A percentile compares a stretch with the other conserved stretches of the same genome.
phyloP scores from a whole-genome alignment of 2,329 filamentous ascomycete species.

The Aspergillus spinulosporus region DNA sequence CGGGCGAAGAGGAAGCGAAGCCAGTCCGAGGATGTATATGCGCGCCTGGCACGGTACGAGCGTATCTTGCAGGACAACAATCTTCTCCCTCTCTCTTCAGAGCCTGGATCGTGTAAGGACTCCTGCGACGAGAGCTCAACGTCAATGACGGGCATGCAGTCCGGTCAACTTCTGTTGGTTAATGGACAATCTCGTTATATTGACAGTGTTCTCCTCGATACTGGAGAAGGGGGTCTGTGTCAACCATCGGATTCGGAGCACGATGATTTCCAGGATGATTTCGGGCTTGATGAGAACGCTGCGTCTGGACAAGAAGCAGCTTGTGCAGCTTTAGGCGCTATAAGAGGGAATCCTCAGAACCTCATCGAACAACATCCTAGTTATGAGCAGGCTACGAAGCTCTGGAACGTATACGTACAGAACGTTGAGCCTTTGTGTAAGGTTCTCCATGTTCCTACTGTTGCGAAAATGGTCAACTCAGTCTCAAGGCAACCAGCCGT shows the following conservation, averaged over 20 bases:
- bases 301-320: neutral
- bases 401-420: conserved; percentile 75
- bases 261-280: neutral
- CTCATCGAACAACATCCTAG: conserved; percentile 17
- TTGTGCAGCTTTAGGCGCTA: neutral
- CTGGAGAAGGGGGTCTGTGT: conserved; percentile 29
- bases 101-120: neutral
- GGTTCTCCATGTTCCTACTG: conserved; percentile 67
- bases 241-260: conserved; percentile 26
- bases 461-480: conserved; percentile 66
- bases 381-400: conserved; percentile 54
- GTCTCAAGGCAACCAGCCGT: conserved; percentile 47
- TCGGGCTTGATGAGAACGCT: neutral
- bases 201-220: conserved; percentile 34
- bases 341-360: neutral
- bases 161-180: neutral
- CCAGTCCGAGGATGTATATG: conserved; percentile 31
- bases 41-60: conserved; percentile 45
- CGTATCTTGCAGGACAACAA: conserved; percentile 37
- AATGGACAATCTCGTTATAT: conserved; percentile 47
- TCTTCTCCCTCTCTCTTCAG: conserved; percentile 12
- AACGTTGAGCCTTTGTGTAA: conserved; percentile 75
- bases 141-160: neutral
- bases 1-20: conserved; percentile 39
- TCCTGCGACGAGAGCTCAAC: neutral